A percentile compares a stretch with the other conserved stretches of the same genome.
These are phyloP conservation scores for Leccinum fallax DNA, from an alignment of 1,284 basidiomycete genomes.

Conservation along the genomic window DNA sequence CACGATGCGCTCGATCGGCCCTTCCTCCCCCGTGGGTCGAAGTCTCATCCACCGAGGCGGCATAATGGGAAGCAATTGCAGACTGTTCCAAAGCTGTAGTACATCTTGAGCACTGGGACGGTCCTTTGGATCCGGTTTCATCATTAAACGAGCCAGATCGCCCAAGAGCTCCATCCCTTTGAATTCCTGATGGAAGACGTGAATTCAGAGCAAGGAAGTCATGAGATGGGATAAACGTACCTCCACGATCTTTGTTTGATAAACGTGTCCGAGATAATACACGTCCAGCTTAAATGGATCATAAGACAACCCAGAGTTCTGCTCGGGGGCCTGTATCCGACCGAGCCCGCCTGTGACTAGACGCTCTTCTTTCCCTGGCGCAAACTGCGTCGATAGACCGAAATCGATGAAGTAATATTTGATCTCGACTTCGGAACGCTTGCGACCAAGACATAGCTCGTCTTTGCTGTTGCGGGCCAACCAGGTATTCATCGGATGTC, in stretches of 20 bases:
- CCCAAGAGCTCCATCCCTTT: constrained; percentile 5
- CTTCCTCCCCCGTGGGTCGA: constrained; percentile 8
- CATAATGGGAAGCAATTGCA: not conserved
- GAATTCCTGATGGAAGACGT: constrained; percentile 6
- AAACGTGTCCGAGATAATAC: constrained; percentile 19
- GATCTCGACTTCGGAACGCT: constrained; percentile 21
- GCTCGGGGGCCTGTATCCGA: constrained; percentile 16
- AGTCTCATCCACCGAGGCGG: constrained; percentile 14
- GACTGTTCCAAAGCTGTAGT: no score
- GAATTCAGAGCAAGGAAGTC: not conserved
- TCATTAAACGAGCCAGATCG: constrained; percentile 17
- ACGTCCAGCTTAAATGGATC: constrained; percentile 27
- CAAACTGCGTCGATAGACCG: constrained; percentile 16
- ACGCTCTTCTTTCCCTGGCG: not conserved
- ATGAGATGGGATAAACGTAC: not conserved
- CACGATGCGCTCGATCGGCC: constrained; percentile 9
- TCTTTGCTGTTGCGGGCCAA: constrained; percentile 9
- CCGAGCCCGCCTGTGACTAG: not conserved
- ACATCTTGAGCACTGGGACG: constrained; percentile 1
- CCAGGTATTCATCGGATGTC: constrained; percentile 25
- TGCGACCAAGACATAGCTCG: not conserved
- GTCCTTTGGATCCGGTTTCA: constrained; percentile 12
- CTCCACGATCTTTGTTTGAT: constrained; percentile 16
- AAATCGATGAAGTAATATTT: constrained; percentile 35
- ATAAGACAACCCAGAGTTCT: constrained; percentile 10